Evolutionary conservation across 2,329 filamentous ascomycete genomes (phyloP).

Genomic region (Harringtonia aguacate): DNA sequence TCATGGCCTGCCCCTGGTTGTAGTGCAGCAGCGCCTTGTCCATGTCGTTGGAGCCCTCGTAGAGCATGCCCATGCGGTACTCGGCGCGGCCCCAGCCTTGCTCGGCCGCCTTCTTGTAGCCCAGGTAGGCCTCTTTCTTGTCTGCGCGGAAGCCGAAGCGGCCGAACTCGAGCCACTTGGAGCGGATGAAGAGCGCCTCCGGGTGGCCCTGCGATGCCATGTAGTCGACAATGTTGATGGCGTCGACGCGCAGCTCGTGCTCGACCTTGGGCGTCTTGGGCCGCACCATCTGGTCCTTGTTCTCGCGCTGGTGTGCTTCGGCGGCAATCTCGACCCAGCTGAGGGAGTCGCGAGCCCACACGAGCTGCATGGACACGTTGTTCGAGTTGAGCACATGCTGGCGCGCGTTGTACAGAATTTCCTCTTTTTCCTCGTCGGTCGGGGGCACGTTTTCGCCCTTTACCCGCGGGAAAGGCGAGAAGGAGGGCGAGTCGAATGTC

Average conservation of each 20-base stretch:
- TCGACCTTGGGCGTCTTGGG: constrained; percentile 77
- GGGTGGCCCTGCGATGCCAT: constrained; percentile 86
- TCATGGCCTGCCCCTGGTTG: constrained; percentile 63
- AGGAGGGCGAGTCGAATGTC: constrained; percentile 54
- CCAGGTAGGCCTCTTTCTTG: constrained; percentile 86
- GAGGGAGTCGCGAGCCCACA: constrained; percentile 90
- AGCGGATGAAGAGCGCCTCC: constrained; percentile 84
- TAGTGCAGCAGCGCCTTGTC: constrained; percentile 89
- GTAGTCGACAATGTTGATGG: constrained; percentile 84
- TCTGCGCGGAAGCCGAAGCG: constrained; percentile 86
- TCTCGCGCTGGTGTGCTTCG: constrained; percentile 62
- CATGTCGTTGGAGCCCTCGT: constrained; percentile 88
- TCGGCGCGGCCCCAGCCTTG: constrained; percentile 81
- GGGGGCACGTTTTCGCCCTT: constrained; percentile 82
- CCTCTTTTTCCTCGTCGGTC: constrained; percentile 88
- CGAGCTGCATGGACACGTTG: constrained; percentile 91
- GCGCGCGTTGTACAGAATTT: constrained; percentile 75
- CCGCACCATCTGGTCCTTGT: constrained; percentile 37
- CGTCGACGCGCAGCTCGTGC: constrained; percentile 78
- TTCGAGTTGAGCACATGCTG: constrained; percentile 81
- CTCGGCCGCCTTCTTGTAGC: constrained; percentile 73
- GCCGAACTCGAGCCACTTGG: constrained; percentile 97
- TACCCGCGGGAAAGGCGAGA: constrained; percentile 86
- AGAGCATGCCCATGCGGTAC: constrained; percentile 97
- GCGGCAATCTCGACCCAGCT: constrained; percentile 77